A percentile compares a stretch with the other conserved stretches of the same genome.
Conservation (phyloP, 257 asterid species). For the Misopates orontium region DNA sequence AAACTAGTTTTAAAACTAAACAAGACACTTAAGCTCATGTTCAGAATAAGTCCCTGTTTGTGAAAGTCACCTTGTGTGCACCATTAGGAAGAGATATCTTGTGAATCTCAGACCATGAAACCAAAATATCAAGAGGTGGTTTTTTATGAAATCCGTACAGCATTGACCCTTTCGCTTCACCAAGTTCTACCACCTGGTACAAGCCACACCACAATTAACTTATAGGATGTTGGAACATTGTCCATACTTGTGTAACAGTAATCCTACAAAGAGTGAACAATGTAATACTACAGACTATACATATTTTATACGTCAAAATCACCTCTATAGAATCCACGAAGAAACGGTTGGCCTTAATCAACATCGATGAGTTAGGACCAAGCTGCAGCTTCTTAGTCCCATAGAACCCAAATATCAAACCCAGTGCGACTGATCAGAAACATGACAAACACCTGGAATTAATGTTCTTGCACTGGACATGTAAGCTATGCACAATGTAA, state of each 20-base stretch:
- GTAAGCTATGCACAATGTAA: neutral
- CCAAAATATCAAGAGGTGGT: conserved; percentile 59
- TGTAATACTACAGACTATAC: neutral
- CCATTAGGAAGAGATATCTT: conserved; percentile 40
- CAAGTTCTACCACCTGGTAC: conserved; percentile 59
- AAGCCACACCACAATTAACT: conserved; percentile 29
- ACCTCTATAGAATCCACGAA: conserved; percentile 73
- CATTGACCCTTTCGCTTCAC: conserved; percentile 42
- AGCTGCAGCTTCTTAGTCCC: conserved; percentile 57
- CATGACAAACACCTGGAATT: conserved; percentile 7
- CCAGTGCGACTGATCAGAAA: conserved; percentile 49
- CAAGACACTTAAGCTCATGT: too few species aligned
- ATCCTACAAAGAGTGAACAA: neutral
- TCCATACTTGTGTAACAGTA: neutral
- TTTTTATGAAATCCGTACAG: conserved; percentile 55
- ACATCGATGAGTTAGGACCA: conserved; percentile 76
- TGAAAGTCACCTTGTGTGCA: conserved; percentile 63
- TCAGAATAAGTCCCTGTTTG: neutral
- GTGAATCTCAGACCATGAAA: conserved; percentile 65
- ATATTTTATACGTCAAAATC: conserved; percentile 12
- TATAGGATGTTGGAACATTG: conserved; percentile 6
- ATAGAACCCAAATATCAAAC: conserved; percentile 63
- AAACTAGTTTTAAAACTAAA: too few species aligned
- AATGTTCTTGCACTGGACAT: conserved; percentile 10
- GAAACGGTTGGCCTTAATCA: conserved; percentile 60